Conservation (phyloP, 768 basidiomycete species). For the Mrakia hoshinonis region DNA sequence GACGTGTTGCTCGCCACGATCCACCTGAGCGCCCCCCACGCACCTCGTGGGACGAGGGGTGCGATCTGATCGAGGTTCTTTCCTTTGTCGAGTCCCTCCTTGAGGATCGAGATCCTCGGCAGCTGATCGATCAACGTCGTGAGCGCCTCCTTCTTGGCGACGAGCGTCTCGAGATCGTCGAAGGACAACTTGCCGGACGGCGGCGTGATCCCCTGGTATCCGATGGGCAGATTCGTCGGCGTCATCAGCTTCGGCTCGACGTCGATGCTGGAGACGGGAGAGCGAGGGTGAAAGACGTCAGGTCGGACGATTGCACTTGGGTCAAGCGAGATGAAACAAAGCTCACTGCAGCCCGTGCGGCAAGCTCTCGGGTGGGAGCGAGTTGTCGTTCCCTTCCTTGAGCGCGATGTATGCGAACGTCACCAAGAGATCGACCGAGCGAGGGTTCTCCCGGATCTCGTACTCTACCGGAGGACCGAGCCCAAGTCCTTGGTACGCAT, state of each 20-base stretch:
- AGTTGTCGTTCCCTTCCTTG: constrained; percentile 46
- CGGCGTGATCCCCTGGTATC: neutral
- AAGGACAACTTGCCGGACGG: neutral
- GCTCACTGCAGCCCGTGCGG: constrained; percentile 50
- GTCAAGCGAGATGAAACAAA: neutral
- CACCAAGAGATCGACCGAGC: constrained; percentile 60
- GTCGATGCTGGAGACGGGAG: neutral
- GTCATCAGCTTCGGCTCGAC: neutral
- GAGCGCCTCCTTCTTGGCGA: neutral
- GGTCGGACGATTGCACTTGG: neutral
- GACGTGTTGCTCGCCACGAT: constrained; percentile 62
- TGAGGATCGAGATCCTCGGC: neutral
- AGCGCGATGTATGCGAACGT: constrained; percentile 56
- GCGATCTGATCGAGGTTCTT: neutral
- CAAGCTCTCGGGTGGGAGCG: constrained; percentile 58
- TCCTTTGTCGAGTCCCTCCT: neutral
- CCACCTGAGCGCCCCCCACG: constrained; percentile 45
- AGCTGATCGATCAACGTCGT: neutral
- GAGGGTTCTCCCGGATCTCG: constrained; percentile 58
- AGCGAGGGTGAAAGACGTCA: neutral
- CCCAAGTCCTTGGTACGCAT: constrained; percentile 59
- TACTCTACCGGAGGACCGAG: constrained; percentile 64
- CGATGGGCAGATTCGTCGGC: neutral
- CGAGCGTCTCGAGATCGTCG: neutral
- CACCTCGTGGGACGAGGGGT: neutral